Conservation (phyloP, 768 basidiomycete species). For the Suillus subluteus region DNA sequence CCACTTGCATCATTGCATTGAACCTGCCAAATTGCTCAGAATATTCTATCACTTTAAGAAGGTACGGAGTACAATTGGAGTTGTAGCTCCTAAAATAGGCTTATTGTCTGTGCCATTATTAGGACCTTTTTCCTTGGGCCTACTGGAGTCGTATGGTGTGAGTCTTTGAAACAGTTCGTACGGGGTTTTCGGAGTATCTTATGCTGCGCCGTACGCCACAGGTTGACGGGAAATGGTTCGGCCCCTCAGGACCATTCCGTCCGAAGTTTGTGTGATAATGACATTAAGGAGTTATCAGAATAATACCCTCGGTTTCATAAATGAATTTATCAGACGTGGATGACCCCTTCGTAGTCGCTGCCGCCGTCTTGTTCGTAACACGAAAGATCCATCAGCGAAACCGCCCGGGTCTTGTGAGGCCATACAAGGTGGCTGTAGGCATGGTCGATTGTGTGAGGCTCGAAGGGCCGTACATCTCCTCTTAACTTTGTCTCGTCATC, state of each 20-base stretch:
- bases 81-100: neutral
- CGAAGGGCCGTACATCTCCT: too few relatives aligned
- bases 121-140: conserved; percentile 46
- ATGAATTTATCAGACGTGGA: neutral
- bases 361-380: neutral
- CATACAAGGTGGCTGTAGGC: too few relatives aligned
- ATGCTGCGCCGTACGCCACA: conserved; percentile 37
- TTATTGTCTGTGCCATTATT: conserved; percentile 11
- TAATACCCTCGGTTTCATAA: too few relatives aligned
- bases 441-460: too few relatives aligned
- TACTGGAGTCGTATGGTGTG: conserved; percentile 85
- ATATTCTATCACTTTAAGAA: conserved; percentile 90
- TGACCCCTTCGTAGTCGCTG: neutral
- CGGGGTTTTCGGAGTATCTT: conserved; percentile 76
- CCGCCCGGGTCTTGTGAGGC: too few relatives aligned
- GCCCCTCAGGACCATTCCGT: conserved; percentile 42
- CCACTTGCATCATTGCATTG: conserved; percentile 10
- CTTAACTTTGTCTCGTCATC: too few relatives aligned
- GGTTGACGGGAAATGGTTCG: conserved; percentile 53
- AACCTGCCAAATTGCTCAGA: conserved; percentile 37
- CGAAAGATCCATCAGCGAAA: too few relatives aligned
- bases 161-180: conserved; percentile 31
- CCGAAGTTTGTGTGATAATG: conserved; percentile 38
- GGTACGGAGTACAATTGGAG: conserved; percentile 36
- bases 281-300: conserved; percentile 11